Conservation (phyloP, 805 yeast species). For the Yarrowia hollandica region DNA sequence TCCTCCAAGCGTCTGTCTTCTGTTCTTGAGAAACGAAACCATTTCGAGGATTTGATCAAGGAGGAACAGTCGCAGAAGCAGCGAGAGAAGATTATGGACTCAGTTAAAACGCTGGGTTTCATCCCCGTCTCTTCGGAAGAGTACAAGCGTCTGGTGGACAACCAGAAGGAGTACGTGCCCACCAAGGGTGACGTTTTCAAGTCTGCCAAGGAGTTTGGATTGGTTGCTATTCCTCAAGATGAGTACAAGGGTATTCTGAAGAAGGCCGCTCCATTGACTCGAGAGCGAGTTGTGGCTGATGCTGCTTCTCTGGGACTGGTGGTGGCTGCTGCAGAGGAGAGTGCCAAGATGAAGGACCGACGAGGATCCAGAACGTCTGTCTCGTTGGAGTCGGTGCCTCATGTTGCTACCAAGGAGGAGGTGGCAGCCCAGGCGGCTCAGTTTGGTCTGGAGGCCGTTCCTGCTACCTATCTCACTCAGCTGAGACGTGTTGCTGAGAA, state of each 20-base stretch:
- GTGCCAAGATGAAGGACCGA: not conserved
- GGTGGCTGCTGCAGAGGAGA: conserved; percentile 3
- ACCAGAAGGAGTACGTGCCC: conserved; percentile 40
- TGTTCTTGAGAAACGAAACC: conserved; percentile 39
- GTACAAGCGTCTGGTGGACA: conserved; percentile 39
- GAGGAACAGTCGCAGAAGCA: conserved; percentile 32
- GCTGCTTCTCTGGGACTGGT: conserved; percentile 36
- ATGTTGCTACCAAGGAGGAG: conserved; percentile 34
- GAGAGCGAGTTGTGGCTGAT: conserved; percentile 38
- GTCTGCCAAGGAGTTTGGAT: conserved; percentile 47
- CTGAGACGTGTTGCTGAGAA: conserved; percentile 20
- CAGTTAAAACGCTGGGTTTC: conserved; percentile 40
- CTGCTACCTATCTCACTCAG: conserved; percentile 26
- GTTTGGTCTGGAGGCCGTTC: conserved; percentile 34
- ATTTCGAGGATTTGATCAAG: conserved; percentile 38
- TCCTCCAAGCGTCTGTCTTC: conserved; percentile 31
- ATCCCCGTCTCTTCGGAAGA: conserved; percentile 43
- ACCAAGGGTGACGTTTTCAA: conserved; percentile 41
- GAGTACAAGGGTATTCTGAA: conserved; percentile 46
- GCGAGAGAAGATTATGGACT: conserved; percentile 38
- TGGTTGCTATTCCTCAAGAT: conserved; percentile 48
- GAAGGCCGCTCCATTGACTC: conserved; percentile 30
- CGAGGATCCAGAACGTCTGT: not conserved
- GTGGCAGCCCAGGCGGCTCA: conserved; percentile 36
- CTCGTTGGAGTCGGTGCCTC: not conserved